Base-by-base conservation (phyloP, 1,139 yeast genomes). In the Pichia sp. region DNA sequence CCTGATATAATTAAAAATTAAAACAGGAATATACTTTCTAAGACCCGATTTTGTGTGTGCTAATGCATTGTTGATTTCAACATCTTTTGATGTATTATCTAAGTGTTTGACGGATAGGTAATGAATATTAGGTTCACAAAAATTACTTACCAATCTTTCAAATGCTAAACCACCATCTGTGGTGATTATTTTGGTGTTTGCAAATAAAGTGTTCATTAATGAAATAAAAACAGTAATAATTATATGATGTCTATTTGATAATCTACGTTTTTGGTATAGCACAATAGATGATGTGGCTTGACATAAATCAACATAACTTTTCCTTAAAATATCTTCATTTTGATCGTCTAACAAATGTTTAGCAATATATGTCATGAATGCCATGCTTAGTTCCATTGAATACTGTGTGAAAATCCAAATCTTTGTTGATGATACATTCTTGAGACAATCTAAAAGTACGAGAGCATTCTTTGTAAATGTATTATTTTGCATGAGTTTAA, bases 181-280 rank as follows among this genome's bases (percentile, higher is more conserved):
- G 2, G 30, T 11, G 4, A 47, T 13, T 5, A 32, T 25, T 1
- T 34, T 19, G 1, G 49, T 21, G 19, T 41, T 20, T 4, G 56
- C 56, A 1, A 77, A 63, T 20, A 80, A 55, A 2, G 68, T 61
- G 32, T 64, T 69, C 54, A 87, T 59, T 36, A 80, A 62, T 1
- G 72, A 59, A 13, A 70, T 65, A 41, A 81, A 67, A 0, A 72
- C 60, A 5, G 68, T 57, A 15, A 76, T 65, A 3, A 87, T 51
- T 32, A 87, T 54, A 56, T 87, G 95, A 53, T 84, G 79, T 56
- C 96, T 76, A 25, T 82, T 77, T 0, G 80, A 67, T 25, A 87
- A 63, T 53, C 89, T 75, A 56, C 67, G 76, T 41, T 96, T 72
- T 51, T 87, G 93, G 55, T 74, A 73, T 21, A 85, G 64, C 11